A percentile compares a stretch with the other conserved stretches of the same genome.
phyloP scores from a whole-genome alignment of 345 rosid genomes.

The Syzygium grande region DNA sequence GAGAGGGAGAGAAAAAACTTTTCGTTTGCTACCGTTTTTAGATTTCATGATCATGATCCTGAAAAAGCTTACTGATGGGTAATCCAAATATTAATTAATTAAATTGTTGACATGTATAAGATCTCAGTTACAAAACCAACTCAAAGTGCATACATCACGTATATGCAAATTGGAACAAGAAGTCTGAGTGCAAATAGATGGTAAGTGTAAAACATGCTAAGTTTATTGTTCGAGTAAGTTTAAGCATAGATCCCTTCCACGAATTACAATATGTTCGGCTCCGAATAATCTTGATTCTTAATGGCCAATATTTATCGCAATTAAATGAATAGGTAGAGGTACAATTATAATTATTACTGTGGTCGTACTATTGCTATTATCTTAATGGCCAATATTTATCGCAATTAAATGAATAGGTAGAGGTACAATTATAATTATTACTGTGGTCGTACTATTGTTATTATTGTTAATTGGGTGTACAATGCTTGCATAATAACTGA shows the following conservation, averaged over 20 bases:
- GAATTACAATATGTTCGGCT: neutral
- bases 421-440: neutral
- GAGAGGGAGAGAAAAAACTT: too few species aligned
- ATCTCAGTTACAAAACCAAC: too few species aligned
- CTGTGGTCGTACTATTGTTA: neutral
- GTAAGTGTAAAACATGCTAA: neutral
- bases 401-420: neutral
- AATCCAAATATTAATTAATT: accelerated
- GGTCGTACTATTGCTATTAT: neutral
- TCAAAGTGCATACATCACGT: too few species aligned
- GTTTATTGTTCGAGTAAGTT: neutral
- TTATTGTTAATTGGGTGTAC: neutral
- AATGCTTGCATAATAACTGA: neutral
- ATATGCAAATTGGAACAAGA: neutral
- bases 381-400: neutral
- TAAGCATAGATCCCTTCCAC: neutral
- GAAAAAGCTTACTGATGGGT: neutral
- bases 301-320: neutral
- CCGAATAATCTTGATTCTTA: neutral
- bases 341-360: neutral
- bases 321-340: neutral
- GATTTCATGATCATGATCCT: neutral
- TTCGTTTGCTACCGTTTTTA: neutral
- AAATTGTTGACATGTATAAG: neutral
- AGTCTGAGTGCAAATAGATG: neutral